Evolutionary conservation across 768 basidiomycete genomes (phyloP).

Genomic region (Leccinum variicolor): DNA sequence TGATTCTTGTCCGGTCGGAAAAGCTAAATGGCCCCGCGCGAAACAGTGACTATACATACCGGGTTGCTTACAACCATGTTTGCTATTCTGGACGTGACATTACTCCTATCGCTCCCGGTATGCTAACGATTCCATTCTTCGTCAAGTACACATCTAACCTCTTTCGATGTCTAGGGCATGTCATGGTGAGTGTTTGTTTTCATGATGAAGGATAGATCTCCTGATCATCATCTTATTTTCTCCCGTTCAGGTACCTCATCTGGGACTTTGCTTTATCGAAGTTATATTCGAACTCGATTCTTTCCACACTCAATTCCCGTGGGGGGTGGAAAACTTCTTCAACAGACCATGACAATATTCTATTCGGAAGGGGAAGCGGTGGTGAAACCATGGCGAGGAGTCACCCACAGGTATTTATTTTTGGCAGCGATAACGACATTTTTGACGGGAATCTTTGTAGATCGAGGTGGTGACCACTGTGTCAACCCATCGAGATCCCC

Average conservation of each 20-base stretch:
- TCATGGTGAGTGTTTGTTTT: conserved; percentile 18
- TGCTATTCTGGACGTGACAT: conserved; percentile 17
- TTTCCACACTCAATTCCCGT: conserved; percentile 22
- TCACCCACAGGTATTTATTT: conserved; percentile 7
- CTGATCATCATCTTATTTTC: background rate
- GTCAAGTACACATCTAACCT: background rate
- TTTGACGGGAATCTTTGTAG: background rate
- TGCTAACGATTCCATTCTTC: background rate
- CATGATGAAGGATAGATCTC: background rate
- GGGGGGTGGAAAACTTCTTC: conserved; percentile 16
- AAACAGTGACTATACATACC: conserved; percentile 29
- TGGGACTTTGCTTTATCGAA: conserved; percentile 27
- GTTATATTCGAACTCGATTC: conserved; percentile 23
- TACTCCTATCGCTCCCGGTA: conserved; percentile 9
- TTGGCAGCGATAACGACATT: background rate
- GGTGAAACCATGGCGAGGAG: background rate
- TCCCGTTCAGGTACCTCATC: conserved; percentile 10
- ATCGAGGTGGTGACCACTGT: background rate
- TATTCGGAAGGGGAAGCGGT: background rate
- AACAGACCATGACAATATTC: background rate
- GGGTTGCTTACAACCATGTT: conserved; percentile 18
- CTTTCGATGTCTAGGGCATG: conserved; percentile 5
- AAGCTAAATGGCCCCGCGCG: background rate
- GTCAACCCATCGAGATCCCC: background rate
- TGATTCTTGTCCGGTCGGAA: background rate